A percentile compares a stretch with the other conserved stretches of the same genome.
Conservation (phyloP, 2,329 filamentous ascomycete species). For the Alternaria gansuensis region DNA sequence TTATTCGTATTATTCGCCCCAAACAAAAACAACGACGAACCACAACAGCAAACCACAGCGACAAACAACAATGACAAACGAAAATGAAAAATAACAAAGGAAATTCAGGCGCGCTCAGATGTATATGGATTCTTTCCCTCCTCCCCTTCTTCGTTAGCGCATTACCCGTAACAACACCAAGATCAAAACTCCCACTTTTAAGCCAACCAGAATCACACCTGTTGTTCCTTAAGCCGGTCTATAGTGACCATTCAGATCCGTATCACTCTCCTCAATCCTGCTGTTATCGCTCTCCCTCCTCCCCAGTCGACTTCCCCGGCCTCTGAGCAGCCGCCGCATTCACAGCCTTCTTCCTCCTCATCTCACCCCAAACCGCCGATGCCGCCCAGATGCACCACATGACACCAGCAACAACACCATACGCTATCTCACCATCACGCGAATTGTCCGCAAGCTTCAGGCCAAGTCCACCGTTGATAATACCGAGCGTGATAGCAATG, state of each 20-base stretch:
- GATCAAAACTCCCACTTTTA: neutral
- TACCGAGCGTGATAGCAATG: conserved; percentile 60
- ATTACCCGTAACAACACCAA: neutral
- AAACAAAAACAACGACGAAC: too few species aligned
- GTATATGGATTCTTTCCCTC: neutral
- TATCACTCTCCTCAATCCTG: neutral
- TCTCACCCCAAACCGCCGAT: conserved; percentile 43
- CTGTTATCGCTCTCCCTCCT: conserved; percentile 1
- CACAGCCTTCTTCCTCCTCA: conserved; percentile 27
- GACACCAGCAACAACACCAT: conserved; percentile 60
- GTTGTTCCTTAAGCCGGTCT: neutral
- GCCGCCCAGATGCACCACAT: conserved; percentile 53
- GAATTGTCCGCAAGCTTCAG: conserved; percentile 58
- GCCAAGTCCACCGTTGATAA: conserved; percentile 67
- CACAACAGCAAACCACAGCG: too few species aligned
- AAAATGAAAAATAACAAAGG: neutral
- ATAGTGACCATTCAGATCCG: neutral
- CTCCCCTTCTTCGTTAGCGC: neutral
- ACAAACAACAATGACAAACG: too few species aligned
- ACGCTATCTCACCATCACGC: conserved; percentile 55
- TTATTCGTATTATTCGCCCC: too few species aligned
- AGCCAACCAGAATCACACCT: neutral
- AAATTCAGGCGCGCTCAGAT: neutral
- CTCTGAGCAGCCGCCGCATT: neutral
- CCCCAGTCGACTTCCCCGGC: neutral